Percentiles rank a stretch among this genome's conserved stretches.
Evolutionary conservation across 2,329 filamentous ascomycete species (phyloP).

Genomic region (Trichoderma arundinaceum): DNA sequence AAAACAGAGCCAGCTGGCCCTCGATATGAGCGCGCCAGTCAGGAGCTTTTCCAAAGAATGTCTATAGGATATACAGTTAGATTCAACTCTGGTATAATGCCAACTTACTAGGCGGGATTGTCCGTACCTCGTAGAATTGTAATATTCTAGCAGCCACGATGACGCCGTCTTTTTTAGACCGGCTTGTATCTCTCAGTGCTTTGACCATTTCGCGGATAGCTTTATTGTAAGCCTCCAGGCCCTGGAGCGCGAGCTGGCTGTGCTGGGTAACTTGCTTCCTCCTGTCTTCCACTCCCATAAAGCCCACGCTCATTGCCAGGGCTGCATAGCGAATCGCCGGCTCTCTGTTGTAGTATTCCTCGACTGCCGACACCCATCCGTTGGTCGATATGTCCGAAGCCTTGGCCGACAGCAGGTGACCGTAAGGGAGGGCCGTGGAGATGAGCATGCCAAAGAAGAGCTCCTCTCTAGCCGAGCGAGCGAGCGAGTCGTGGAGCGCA

Average conservation of each 20-base stretch:
- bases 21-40: slow-evolving; percentile 34
- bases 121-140: slow-evolving; percentile 37
- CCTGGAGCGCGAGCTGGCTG: slow-evolving; percentile 35
- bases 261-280: slow-evolving; percentile 34
- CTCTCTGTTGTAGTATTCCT: slow-evolving; percentile 35
- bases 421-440: slow-evolving; percentile 30
- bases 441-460: slow-evolving; percentile 34
- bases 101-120: background rate
- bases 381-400: slow-evolving; percentile 32
- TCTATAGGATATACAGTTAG: background rate
- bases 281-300: slow-evolving; percentile 33
- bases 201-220: slow-evolving; percentile 34
- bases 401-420: slow-evolving; percentile 26
- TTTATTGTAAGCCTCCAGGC: slow-evolving; percentile 35
- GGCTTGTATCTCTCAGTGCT: slow-evolving; percentile 26
- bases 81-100: background rate
- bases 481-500: slow-evolving; percentile 29
- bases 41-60: slow-evolving; percentile 27
- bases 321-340: slow-evolving; percentile 32
- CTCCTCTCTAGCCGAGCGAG: slow-evolving; percentile 34
- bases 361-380: slow-evolving; percentile 36
- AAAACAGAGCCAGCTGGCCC: slow-evolving; percentile 33
- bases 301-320: slow-evolving; percentile 36
- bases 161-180: slow-evolving; percentile 33
- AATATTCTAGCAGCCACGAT: slow-evolving; percentile 33